Base-by-base conservation (phyloP, 305 asterid genomes). In the Fraxinus paxiana region DNA sequence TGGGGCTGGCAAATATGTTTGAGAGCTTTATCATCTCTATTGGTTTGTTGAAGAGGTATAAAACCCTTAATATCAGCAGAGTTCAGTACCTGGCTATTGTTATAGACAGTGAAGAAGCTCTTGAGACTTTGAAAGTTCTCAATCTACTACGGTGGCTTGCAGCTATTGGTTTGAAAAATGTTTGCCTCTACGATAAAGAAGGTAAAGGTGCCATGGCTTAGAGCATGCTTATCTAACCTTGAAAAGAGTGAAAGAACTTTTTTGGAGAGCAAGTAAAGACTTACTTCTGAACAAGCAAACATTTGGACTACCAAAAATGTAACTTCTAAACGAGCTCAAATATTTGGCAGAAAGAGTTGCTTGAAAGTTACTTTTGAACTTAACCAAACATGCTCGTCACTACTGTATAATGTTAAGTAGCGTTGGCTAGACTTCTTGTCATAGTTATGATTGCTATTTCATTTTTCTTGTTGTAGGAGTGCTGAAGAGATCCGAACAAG, bases 91-190 rank as follows among this genome's bases (percentile, higher is more conserved):
- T 96, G 80, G 98, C 97, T 7, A 85, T 96, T 88, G 98, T 90
- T 85, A 88, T 96, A 76, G 99, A 94, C 84, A 93, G 99, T 63
- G 93, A 89, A 85, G 98, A 96, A 91, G 98, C 98, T 73, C 85
- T 82, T 33, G 82, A 93, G 63, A 91, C 96, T 61, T 35, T 84
- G 81, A 90, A 90, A 80, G 95, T 96, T 75, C 88, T 90, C 71
- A 89, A 92, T 51, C 90, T 96, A 48, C 82, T 96, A 90, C 81
- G 87, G 81, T 91, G 97, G 97, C 94, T 96, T 74, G 87, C 84
- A 15, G 82, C 90, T 78, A 87, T 92, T 83, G 98, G 98, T 41
- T 78, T 92, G 59, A 86, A 78, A 85, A 90, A 85, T 63, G 88
- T 94, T 26, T 94, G 98, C 90, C 91, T 96, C 59, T 96, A 94